Percentiles rank a stretch among this genome's conserved stretches.
These are phyloP conservation scores for Acorus gramineus DNA, from an alignment of 106 monocot genomes.

Conservation along the genomic window DNA sequence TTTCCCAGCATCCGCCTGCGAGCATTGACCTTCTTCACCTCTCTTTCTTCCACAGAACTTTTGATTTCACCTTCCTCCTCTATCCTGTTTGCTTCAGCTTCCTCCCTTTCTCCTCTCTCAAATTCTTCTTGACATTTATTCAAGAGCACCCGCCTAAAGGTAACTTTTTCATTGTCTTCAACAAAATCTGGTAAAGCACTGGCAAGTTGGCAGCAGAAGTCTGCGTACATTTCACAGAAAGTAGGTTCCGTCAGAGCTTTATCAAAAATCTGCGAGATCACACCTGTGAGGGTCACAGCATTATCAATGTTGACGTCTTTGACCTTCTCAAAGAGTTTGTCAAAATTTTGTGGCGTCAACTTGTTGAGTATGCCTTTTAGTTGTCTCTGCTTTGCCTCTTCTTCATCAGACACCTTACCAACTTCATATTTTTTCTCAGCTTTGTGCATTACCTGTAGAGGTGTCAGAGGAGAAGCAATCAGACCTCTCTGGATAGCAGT, in stretches of 20 bases:
- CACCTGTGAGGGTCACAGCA: conserved; percentile 47
- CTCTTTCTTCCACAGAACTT: conserved; percentile 46
- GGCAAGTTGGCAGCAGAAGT: conserved; percentile 76
- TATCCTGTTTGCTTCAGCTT: conserved; percentile 42
- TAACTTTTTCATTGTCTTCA: conserved; percentile 66
- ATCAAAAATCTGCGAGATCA: conserved; percentile 90
- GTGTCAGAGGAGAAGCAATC: conserved; percentile 55
- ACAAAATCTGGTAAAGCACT: conserved; percentile 56
- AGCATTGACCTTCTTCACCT: conserved; percentile 48
- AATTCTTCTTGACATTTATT: conserved; percentile 97
- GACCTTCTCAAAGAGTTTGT: conserved; percentile 61
- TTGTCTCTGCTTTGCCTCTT: conserved; percentile 68
- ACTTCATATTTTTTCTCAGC: conserved; percentile 69
- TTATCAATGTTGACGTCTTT: conserved; percentile 67
- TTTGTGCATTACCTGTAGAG: conserved; percentile 60
- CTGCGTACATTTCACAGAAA: conserved; percentile 96
- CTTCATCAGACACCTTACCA: conserved; percentile 58
- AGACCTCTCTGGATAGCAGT: conserved; percentile 42
- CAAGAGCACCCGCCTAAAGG: conserved; percentile 68
- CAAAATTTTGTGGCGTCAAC: conserved; percentile 83
- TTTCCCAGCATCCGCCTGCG: conserved; percentile 82
- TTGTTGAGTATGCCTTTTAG: conserved; percentile 82
- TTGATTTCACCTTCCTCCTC: conserved; percentile 71
- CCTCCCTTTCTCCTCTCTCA: conserved; percentile 73
- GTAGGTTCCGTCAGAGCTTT: conserved; percentile 89